Conservation (phyloP, 176 grass and related monocot genomes). For the Triticum urartu region DNA sequence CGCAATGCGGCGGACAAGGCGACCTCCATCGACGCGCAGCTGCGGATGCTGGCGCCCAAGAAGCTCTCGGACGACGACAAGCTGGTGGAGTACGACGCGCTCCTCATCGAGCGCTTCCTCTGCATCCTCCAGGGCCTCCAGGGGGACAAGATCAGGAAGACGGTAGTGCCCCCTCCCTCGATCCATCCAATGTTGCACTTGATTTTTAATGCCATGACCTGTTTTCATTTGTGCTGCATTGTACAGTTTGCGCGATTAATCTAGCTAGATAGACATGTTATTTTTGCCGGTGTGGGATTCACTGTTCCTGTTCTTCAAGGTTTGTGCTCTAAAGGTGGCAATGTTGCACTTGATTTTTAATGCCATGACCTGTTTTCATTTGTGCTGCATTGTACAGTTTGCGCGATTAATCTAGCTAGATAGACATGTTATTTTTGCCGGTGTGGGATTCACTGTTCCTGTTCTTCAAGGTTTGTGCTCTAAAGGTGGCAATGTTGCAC, state of each 20-base stretch:
- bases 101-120: slow-evolving; percentile 80
- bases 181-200: too few species aligned
- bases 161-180: slow-evolving; percentile 35
- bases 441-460: neutral
- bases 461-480: neutral
- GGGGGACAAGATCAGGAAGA: slow-evolving; percentile 72
- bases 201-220: too few species aligned
- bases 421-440: neutral
- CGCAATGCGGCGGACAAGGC: slow-evolving; percentile 60
- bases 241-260: neutral
- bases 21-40: slow-evolving; percentile 76
- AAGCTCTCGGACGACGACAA: slow-evolving; percentile 91
- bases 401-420: neutral
- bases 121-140: slow-evolving; percentile 86
- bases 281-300: neutral
- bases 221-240: slow-evolving; percentile 6
- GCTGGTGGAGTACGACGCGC: slow-evolving; percentile 83
- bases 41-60: slow-evolving; percentile 66
- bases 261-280: neutral
- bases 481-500: neutral
- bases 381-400: neutral
- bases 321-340: neutral
- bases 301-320: neutral
- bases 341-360: neutral
- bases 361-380: neutral